Evolutionary conservation across 257 asterid species (phyloP), one percentile per base, ranked within the genome.

Genomic region (Solanum clarkiae): DNA sequence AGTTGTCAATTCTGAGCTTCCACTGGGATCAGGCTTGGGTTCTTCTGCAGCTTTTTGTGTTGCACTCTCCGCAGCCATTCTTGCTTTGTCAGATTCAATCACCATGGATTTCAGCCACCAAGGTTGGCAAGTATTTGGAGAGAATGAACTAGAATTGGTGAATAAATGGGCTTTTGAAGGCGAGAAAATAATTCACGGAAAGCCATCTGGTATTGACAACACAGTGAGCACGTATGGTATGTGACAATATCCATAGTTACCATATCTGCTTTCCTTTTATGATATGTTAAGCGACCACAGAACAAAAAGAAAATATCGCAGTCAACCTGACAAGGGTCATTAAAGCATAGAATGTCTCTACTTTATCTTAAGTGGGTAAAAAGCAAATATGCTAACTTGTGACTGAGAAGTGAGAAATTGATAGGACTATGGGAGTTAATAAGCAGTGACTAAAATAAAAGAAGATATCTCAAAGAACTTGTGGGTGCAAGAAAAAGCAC

Each of bases 161-260:
- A 96, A 96, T 85, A 94, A 93, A 90, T 96, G 99, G 98, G 99
- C 99, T 24, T 92, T 93, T 63, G 99, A 94, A 88, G 98, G 98
- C 18, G 98, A 96, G 88, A 96, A 96, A 90, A 96, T 96, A 84
- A 91, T 95, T 80, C 99, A 96, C 80, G 99, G 99, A 91, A 96
- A 90, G 91, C 99, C 99, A 87, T 96, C 99, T 40, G 99, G 99
- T 83, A 93, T 96, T 68, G 99, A 96, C 93, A 96, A 96, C 81
- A 96, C 98, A 57, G 99, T 96, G 24, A 95, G 99, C 95, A 96
- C 99, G 47, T 94, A 92, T 18, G 99, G 99, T 95, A 93, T 29
- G 98, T 91, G 51, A 86, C 63, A 80, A 45, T 70, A 66, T 36
- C 65, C 29, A 22, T 32, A 24, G 69, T 63, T 40, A 84, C 32